Percentiles rank a stretch among this genome's conserved stretches.
These are phyloP conservation scores for Chlamydomonas applanata DNA, from an alignment of 139 green algal species.

Conservation along the genomic window DNA sequence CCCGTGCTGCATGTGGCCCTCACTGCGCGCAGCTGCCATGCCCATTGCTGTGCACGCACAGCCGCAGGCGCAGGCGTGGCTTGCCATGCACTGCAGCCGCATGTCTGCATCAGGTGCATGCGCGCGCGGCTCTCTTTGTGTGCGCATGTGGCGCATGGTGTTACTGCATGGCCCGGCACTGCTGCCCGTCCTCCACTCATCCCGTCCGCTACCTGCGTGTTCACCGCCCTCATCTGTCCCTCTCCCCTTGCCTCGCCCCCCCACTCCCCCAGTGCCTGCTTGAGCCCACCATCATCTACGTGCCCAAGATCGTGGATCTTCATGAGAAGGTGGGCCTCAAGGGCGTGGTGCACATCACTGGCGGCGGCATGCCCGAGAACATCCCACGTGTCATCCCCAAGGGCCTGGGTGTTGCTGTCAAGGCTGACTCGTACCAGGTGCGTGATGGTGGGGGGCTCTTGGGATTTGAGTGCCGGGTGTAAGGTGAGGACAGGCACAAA, in stretches of 20 bases:
- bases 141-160: too few relatives aligned
- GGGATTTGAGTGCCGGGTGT: background rate
- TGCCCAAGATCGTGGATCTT: slow-evolving; percentile 43
- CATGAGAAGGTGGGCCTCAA: slow-evolving; percentile 59
- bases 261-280: slow-evolving; percentile 61
- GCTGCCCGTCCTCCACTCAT: too few relatives aligned
- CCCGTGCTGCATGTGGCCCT: too few relatives aligned
- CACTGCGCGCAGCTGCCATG: too few relatives aligned
- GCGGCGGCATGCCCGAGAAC: slow-evolving; percentile 97
- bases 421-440: slow-evolving; percentile 65
- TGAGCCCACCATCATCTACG: slow-evolving; percentile 67
- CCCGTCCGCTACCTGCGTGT: too few relatives aligned
- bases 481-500: background rate
- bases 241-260: too few relatives aligned
- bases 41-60: slow-evolving; percentile 42
- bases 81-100: too few relatives aligned
- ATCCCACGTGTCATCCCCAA: slow-evolving; percentile 92
- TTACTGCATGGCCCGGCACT: too few relatives aligned
- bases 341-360: slow-evolving; percentile 95
- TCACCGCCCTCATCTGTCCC: too few relatives aligned
- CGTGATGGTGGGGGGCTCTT: background rate
- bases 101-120: background rate
- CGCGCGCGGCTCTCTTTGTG: too few relatives aligned
- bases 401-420: slow-evolving; percentile 67
- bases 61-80: slow-evolving; percentile 56